Evolutionary conservation across 495 filamentous ascomycete genomes (phyloP), one percentile per base, ranked within the genome.

Genomic region (Chaetomium tenue): DNA sequence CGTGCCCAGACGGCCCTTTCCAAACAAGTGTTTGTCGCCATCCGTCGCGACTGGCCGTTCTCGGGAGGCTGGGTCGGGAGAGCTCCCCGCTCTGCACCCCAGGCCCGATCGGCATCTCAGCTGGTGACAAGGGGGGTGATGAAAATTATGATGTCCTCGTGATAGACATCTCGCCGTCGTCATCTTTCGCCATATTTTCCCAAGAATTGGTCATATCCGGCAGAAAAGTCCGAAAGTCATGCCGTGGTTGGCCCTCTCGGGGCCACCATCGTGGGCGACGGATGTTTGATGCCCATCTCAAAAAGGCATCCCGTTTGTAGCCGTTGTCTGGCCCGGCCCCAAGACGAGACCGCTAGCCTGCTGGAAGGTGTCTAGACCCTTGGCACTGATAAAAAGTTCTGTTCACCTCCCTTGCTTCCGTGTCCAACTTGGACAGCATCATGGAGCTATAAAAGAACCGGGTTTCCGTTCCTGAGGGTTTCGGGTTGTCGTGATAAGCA

Each of bases 71-170:
- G 3, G 39, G 37, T 28, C 44, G 54, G 53, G 62, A 47, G n/a
- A 23, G 26, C 28, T 44, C 18, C 55, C 51, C 40, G 61, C 28
- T 25, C 54, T 39, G 42, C 39, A 51, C 23, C 26, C 37, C 62
- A 58, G 20, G 40, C 13, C 44, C 12, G 42, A 46, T 58, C 62
- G 62, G 54, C 16, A 51, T 25, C n/a, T 15, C 54, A 26, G 55
- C 42, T 23, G 44, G 28, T 26, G 30, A 37, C 39, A 2, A 51
- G 18, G 58, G 42, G 6, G 47, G n/a, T 1, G 11, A 26, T 15
- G 20, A 53, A 58, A 58, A 66, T 13, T 51, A 18, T 7, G 54
- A 12, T 63, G 53, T 63, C 54, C 59, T 53, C 64, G 59, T 66
- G 64, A 63, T 54, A 18, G 15, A n/a, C 1, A 15, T 20, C 48